phyloP scores from a whole-genome alignment of 768 basidiomycete genomes.

The Tulasnella sp. region DNA sequence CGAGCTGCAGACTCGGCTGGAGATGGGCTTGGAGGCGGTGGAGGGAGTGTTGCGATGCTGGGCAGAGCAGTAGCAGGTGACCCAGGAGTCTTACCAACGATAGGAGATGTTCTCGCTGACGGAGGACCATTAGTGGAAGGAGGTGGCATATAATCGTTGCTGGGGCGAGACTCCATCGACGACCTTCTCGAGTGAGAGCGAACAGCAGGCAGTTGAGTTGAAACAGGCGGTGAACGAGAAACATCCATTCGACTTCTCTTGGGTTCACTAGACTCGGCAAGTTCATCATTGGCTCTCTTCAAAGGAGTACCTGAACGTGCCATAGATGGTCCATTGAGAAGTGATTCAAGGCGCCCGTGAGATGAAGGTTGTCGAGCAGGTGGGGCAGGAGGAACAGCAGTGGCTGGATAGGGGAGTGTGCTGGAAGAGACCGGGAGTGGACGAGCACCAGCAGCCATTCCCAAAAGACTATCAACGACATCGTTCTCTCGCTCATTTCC shows the following conservation, averaged over 20 bases:
- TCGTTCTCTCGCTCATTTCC: constrained; percentile 10
- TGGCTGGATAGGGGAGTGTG: background rate
- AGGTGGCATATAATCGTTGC: background rate
- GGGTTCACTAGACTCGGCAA: constrained; percentile 1
- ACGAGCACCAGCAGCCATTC: constrained; percentile 34
- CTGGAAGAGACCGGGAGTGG: constrained; percentile 16
- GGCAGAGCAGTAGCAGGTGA: constrained; percentile 41
- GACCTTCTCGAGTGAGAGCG: constrained; percentile 4
- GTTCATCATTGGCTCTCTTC: constrained; percentile 10
- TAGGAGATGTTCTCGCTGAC: constrained; percentile 1
- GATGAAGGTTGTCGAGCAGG: background rate
- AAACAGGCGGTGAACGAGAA: background rate
- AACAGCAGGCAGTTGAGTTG: background rate
- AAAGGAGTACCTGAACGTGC: background rate
- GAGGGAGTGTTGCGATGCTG: constrained; percentile 56
- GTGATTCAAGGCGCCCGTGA: constrained; percentile 1
- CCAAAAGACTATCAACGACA: constrained; percentile 64
- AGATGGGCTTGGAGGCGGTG: constrained; percentile 35
- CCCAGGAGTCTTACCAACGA: background rate
- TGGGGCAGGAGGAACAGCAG: constrained; percentile 1
- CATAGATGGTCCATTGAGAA: constrained; percentile 8
- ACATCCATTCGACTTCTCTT: constrained; percentile 8
- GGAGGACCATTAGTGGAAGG: background rate
- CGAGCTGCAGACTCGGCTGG: too few relatives aligned
- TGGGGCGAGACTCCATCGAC: constrained; percentile 6